Evolutionary conservation across 176 grass and related monocot species (phyloP).

Genomic region (Alloteropsis semialata): DNA sequence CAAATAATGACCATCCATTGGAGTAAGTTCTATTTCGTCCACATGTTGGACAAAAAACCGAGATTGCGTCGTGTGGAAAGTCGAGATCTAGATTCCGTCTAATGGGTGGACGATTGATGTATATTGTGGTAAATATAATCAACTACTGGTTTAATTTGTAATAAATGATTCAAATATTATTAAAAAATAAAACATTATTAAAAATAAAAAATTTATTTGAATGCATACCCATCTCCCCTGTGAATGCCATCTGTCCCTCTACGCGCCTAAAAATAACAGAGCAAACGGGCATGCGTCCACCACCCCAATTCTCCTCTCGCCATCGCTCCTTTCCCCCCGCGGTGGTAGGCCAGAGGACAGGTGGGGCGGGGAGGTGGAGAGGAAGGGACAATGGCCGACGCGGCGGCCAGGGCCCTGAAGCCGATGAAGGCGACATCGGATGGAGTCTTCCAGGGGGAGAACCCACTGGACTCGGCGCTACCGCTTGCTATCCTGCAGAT

Average conservation of each 20-base stretch:
- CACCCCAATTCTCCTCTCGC: neutral
- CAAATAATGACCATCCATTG: no score
- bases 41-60: no score
- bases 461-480: constrained; percentile 37
- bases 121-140: no score
- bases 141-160: no score
- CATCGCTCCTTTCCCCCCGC: neutral
- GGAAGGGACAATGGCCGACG: neutral
- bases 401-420: neutral
- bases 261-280: constrained; percentile 10
- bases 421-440: constrained; percentile 56
- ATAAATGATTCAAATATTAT: no score
- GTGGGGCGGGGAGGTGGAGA: neutral
- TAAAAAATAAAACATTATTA: no score
- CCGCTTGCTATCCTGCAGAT: constrained; percentile 66
- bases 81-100: no score
- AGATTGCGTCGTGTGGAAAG: no score
- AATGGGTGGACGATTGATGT: no score
- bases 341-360: neutral
- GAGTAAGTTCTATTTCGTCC: no score
- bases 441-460: constrained; percentile 47
- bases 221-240: no score
- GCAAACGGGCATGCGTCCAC: neutral
- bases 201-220: no score
- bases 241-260: neutral